Evolutionary conservation across 495 filamentous ascomycete species (phyloP), one percentile per base, ranked within the genome.

Genomic region (Tuber borchii): DNA sequence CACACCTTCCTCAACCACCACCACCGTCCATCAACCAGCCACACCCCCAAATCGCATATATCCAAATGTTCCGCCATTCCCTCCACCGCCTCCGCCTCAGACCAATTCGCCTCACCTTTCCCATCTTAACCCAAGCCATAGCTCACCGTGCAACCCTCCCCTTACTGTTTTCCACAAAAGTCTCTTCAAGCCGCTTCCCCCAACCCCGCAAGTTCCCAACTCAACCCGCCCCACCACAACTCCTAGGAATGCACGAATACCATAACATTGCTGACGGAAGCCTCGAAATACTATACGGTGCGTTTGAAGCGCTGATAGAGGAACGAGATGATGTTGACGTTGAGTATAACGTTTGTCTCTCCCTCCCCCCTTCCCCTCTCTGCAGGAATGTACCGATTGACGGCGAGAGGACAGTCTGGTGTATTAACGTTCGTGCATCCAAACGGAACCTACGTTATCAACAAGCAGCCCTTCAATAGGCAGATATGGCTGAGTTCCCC

Each of bases 401-500:
- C 61, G 34, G 26, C 46, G 51, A 20, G 4, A 20, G 22, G 31
- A 9, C n/a, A 82, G 81, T 34, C 92, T 71, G 96, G 95, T 70
- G 93, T 98, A 69, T 85, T 99, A 71, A 94, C 90, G 75, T 83
- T 98, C 34, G 85, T 91, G 61, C 86, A 87, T 1, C 85, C 87
- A 0, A 82, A 88, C 19, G 95, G 94, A 71, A 93, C 89, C 37
- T 99, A 93, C 79, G 91, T 98, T 3, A 87, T 99, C 82, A 98
- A 98, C 88, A 99, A 99, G 85, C 95, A 98, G 84, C 95, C 95
- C 0, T 93, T 94, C 31, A 98, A 97, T 87, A 93, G 91, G 86
- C 95, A 99, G 84, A 95, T 99, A 81, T 99, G 96, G 95, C 89
- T 99, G 40, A 93, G 92, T 46, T 97, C 93, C 31, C 95, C 95